Evolutionary conservation across 768 basidiomycete genomes (phyloP), one percentile per base, ranked within the genome.

Genomic region (Gelatoporia subvermispora): DNA sequence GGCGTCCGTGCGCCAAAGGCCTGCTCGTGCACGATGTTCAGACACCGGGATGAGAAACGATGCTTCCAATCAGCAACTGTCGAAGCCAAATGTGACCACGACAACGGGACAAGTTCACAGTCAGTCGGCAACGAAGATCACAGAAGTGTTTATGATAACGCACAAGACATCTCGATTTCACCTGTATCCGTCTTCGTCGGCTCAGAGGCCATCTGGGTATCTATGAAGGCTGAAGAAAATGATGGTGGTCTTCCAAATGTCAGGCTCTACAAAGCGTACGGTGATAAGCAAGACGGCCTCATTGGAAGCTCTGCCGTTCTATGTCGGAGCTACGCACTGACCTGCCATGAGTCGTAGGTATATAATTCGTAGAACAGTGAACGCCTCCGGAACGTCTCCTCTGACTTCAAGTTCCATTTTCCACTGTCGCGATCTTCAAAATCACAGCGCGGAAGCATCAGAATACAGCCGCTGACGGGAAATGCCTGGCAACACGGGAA

Each of bases 241-340:
- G 84, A 84, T 2, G 84, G 84, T 3, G 84, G 84, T 7, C 84
- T 75, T 47, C 84, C 84, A 64, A 80, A 85, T 9, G 83, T 85
- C 50, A 87, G 64, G 58, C 82, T 84, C 84, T 87, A 55, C 39
- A 38, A 23, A 48, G 18, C 51, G 7, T 47, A 45, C 36, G 45
- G 51, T n/a, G 34, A 43, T 36, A 23, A 28, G 37, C 35, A 43
- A 41, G 25, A n/a, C 35, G 15, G 23, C 28, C 35, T 25, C 36
- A 15, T 25, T 38, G 39, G 13, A 17, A 15, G 28, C 18, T 43
- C 23, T 13, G 38, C 7, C 28, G 28, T 13, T 31, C 28, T 31
- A 31, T 13, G 28, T 13, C 28, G 13, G 7, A 13, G 28, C 13
- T 31, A 24, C 8, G 16, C 20, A 55, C 71, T 47, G 56, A 83